phyloP scores from a whole-genome alignment of 768 basidiomycete species.

The Mycena leptocephala region DNA sequence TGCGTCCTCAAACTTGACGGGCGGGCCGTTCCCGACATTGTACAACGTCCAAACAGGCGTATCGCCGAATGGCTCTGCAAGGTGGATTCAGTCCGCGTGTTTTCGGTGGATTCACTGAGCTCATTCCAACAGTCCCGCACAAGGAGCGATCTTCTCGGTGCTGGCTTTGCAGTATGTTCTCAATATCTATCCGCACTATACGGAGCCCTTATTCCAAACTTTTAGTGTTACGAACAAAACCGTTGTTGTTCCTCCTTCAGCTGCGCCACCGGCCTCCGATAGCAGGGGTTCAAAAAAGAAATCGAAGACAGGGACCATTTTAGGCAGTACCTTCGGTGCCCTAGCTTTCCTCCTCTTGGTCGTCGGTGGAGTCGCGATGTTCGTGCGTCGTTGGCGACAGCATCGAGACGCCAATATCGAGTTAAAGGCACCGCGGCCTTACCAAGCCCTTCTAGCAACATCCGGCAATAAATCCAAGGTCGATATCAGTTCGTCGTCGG shows the following conservation, averaged over 20 bases:
- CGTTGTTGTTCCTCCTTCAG: neutral
- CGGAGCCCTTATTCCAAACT: too few species aligned
- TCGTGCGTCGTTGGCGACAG: neutral
- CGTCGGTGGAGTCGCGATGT: neutral
- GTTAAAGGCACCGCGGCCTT: neutral
- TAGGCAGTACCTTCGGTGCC: neutral
- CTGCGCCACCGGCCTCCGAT: neutral
- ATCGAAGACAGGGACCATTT: neutral
- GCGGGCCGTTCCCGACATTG: conserved; percentile 41
- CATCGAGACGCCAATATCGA: neutral
- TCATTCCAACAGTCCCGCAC: conserved; percentile 45
- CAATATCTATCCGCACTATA: neutral
- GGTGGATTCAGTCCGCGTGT: conserved; percentile 5
- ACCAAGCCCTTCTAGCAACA: neutral
- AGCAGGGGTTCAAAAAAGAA: neutral
- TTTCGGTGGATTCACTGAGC: neutral
- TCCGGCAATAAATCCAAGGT: neutral
- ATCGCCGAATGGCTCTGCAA: conserved; percentile 37
- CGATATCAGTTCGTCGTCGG: neutral
- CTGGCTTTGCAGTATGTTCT: conserved; percentile 44
- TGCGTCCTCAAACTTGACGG: conserved; percentile 35
- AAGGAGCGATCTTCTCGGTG: conserved; percentile 51
- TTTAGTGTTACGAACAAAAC: neutral
- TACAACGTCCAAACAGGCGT: conserved; percentile 36
- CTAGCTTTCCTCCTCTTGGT: neutral